Conservation (phyloP, 805 yeast genomes). For the Pichia sporocuriosa region DNA sequence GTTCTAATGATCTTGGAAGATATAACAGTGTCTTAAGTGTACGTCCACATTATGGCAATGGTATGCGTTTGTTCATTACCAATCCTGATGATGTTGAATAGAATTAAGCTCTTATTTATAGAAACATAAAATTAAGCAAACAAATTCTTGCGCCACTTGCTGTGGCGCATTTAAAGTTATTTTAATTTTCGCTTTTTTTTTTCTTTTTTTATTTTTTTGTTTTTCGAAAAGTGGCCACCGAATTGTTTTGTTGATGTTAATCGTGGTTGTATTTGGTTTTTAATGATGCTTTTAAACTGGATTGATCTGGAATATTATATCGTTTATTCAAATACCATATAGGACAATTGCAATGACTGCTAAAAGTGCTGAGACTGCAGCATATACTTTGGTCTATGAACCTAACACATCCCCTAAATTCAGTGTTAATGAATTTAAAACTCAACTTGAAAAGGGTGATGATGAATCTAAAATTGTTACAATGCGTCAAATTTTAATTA, state of each 20-base stretch:
- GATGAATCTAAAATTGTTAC: conserved; percentile 85
- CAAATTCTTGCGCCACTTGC: too few species aligned
- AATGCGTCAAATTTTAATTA: conserved; percentile 79
- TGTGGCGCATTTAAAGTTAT: too few species aligned
- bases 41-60: conserved; percentile 12
- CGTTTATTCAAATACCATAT: too few species aligned
- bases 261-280: neutral
- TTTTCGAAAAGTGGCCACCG: too few species aligned
- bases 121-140: too few species aligned
- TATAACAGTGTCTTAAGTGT: conserved; percentile 27
- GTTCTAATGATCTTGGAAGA: conserved; percentile 23
- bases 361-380: conserved; percentile 4
- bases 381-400: conserved; percentile 18
- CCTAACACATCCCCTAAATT: conserved; percentile 59
- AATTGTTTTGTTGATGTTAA: too few species aligned
- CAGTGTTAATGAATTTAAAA: conserved; percentile 65
- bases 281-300: too few species aligned
- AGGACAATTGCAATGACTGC: too few species aligned
- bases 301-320: too few species aligned
- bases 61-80: conserved; percentile 39
- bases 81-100: conserved; percentile 52
- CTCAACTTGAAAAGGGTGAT: conserved; percentile 76
- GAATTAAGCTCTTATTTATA: too few species aligned
- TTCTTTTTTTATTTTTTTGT: too few species aligned
- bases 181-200: too few species aligned